Base-by-base conservation (phyloP, 2,329 filamentous ascomycete species). In the Pseudopithomyces chartarum region DNA sequence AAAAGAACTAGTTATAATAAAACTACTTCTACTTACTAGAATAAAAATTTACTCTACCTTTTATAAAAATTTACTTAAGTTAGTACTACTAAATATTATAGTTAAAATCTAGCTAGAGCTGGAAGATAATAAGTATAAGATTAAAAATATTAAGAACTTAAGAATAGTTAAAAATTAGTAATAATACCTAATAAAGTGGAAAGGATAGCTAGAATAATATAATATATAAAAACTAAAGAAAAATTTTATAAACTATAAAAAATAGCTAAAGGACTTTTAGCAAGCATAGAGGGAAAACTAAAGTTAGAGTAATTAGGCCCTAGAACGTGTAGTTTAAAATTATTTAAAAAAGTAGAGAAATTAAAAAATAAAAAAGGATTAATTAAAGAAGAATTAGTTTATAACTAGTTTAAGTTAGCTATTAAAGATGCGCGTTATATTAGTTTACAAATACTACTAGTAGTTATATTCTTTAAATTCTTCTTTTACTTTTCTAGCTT, bases 141-240 rank as follows among this genome's bases (percentile, higher is more conserved):
- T n/a, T n/a, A n/a, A n/a, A n/a, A n/a, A n/a, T n/a, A n/a, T n/a
- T n/a, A n/a, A n/a, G 34, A 19, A 40, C 6, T 29, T 54, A 42
- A 12, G 38, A 13, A 47, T 47, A 38, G n/a, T 54, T 40, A 40
- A 42, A 54, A 12, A 20, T 54, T 54, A 54, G 52, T 42, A 47
- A 6, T 40, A 42, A 40, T 54, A 54, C 22, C 13, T 47, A 47
- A 26, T 48, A 40, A 54, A 54, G 22, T 54, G 43, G 33, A 47
- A 29, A 47, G 43, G 23, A 54, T 54, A 36, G 33, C 33, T 23
- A 29, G 22, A 34, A 12, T 40, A 40, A 1, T 47, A 47, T n/a
- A 54, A 54, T 48, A 54, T n/a, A 6, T 54, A 54, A 23, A 22
- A 54, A 42, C 34, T 34, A 36, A 10, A 29, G 13, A 22, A 34